Evolutionary conservation across 495 filamentous ascomycete species (phyloP).

Genomic region (Talaromyces thailandensis): DNA sequence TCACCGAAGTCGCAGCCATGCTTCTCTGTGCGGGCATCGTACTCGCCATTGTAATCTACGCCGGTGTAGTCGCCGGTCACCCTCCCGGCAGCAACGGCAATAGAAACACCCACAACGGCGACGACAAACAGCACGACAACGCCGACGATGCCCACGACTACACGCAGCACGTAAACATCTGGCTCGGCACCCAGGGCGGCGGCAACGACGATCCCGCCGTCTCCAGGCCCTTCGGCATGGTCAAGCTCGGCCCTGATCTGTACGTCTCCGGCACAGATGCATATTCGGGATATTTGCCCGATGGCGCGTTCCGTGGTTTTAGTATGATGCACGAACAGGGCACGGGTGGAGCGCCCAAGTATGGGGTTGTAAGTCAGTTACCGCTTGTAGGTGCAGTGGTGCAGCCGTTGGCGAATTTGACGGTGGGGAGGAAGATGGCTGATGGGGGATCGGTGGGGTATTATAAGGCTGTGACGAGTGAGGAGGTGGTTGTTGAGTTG

Average conservation of each 20-base stretch:
- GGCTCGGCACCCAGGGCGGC: slow-evolving; percentile 30
- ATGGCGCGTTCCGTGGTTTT: slow-evolving; percentile 57
- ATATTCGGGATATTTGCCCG: slow-evolving; percentile 55
- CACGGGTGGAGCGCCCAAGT: slow-evolving; percentile 68
- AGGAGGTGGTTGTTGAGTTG: slow-evolving; percentile 51
- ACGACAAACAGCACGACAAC: background rate
- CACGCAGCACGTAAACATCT: slow-evolving; percentile 7
- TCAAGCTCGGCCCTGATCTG: slow-evolving; percentile 61
- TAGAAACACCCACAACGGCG: background rate
- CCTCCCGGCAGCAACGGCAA: background rate
- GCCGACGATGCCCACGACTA: background rate
- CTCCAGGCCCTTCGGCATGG: slow-evolving; percentile 56
- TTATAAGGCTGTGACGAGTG: slow-evolving; percentile 47
- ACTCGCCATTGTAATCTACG: background rate
- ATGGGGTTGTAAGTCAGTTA: slow-evolving; percentile 59
- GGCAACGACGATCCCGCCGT: slow-evolving; percentile 67
- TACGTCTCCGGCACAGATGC: slow-evolving; percentile 41
- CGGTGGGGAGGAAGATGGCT: slow-evolving; percentile 34
- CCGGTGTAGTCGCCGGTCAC: background rate
- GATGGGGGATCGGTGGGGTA: slow-evolving; percentile 55
- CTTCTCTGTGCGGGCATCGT: background rate
- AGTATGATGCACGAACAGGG: slow-evolving; percentile 69
- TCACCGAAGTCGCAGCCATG: background rate
- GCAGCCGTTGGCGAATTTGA: slow-evolving; percentile 51
- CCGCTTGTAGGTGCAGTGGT: slow-evolving; percentile 43